A percentile compares a stretch with the other conserved stretches of the same genome.
Evolutionary conservation across 2,329 filamentous ascomycete genomes (phyloP).

Genomic region (Pseudogymnoascus sp.): DNA sequence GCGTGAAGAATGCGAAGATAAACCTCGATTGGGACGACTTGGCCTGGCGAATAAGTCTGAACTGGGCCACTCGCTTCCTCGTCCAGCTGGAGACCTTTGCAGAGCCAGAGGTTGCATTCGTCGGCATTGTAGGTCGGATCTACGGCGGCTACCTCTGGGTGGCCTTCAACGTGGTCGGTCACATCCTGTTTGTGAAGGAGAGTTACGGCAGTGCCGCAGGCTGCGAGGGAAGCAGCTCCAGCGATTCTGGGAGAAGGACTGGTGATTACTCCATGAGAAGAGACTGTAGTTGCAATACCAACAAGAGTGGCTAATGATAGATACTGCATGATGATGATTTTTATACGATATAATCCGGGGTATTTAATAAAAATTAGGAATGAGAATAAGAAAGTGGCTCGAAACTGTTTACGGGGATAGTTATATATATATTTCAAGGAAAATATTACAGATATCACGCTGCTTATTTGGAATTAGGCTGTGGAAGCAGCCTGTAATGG

Average conservation of each 20-base stretch:
- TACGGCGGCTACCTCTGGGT: constrained; percentile 30
- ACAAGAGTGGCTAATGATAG: background rate
- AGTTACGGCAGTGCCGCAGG: constrained; percentile 37
- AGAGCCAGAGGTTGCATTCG: constrained; percentile 36
- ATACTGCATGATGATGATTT: background rate
- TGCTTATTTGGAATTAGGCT: background rate
- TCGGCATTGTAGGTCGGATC: constrained; percentile 21
- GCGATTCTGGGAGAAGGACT: constrained; percentile 34
- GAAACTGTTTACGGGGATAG: background rate
- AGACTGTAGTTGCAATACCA: constrained; percentile 24
- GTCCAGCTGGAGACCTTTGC: constrained; percentile 40
- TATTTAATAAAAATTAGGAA: background rate
- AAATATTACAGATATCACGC: background rate
- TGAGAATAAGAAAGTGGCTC: background rate
- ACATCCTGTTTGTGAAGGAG: constrained; percentile 25
- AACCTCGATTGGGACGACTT: constrained; percentile 35
- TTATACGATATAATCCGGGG: background rate
- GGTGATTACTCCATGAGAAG: constrained; percentile 38
- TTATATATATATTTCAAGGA: background rate
- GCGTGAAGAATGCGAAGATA: constrained; percentile 41
- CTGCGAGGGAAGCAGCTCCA: constrained; percentile 35
- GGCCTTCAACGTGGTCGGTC: constrained; percentile 28
- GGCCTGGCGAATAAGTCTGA: constrained; percentile 35
- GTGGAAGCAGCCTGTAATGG: background rate
- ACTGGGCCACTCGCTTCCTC: constrained; percentile 31